phyloP scores from a whole-genome alignment of 495 filamentous ascomycete species.

The Neurospora sp. region DNA sequence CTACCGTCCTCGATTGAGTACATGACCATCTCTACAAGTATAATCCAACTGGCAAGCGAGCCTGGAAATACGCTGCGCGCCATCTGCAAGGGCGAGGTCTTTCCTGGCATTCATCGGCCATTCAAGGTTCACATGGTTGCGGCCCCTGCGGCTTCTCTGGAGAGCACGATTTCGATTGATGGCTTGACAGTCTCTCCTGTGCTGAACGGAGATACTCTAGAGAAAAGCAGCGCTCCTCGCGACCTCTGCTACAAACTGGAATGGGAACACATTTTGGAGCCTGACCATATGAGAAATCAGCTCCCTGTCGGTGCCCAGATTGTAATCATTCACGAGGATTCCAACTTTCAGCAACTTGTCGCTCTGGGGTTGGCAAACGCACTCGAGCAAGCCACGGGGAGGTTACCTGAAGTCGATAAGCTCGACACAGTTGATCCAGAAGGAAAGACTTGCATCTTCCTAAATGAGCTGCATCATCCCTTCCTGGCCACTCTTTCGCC shows the following conservation, averaged over 20 bases:
- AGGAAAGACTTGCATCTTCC: conserved; percentile 32
- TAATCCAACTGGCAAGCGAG: conserved; percentile 15
- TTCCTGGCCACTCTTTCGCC: conserved; percentile 31
- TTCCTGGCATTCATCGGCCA: conserved; percentile 19
- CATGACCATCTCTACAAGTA: conserved; percentile 23
- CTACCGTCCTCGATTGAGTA: conserved; percentile 31
- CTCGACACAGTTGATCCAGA: conserved; percentile 19
- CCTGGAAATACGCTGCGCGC: conserved; percentile 24
- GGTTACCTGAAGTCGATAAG: conserved; percentile 22
- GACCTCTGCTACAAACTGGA: conserved; percentile 43
- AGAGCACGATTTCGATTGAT: conserved; percentile 27
- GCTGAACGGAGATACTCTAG: conserved; percentile 23
- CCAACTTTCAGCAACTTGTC: conserved; percentile 33
- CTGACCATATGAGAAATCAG: conserved; percentile 6
- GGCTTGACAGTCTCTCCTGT: conserved; percentile 32
- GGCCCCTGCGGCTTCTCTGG: conserved; percentile 15
- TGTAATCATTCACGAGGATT: conserved; percentile 39
- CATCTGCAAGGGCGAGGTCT: conserved; percentile 25
- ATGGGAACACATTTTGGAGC: conserved; percentile 39
- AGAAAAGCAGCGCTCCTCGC: conserved; percentile 16
- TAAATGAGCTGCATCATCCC: conserved; percentile 34
- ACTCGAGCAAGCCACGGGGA: conserved; percentile 29
- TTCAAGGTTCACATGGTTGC: conserved; percentile 29
- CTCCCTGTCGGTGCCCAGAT: conserved; percentile 20
- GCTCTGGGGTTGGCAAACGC: conserved; percentile 30